These are phyloP conservation scores for Eremochloa ophiuroides DNA, from an alignment of 176 grass and related monocot species.

Conservation along the genomic window DNA sequence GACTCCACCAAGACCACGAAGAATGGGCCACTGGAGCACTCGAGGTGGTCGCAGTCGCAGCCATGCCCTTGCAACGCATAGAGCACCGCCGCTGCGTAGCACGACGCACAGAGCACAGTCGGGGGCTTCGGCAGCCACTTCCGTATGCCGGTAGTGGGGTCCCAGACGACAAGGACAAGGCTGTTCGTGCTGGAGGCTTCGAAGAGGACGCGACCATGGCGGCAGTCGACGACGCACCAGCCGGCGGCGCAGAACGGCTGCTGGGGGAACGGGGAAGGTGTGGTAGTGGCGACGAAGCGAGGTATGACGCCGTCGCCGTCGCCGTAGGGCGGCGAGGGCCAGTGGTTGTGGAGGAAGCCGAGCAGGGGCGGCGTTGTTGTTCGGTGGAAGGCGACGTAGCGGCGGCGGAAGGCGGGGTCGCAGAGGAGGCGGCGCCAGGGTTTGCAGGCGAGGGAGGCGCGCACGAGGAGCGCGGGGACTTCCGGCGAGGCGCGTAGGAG, in stretches of 20 bases:
- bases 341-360: conserved; percentile 1
- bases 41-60: neutral
- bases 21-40: neutral
- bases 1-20: neutral
- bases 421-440: neutral
- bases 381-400: neutral
- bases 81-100: neutral
- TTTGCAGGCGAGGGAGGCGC: conserved; percentile 23
- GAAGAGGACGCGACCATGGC: conserved; percentile 1
- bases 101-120: rapidly evolving
- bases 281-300: neutral
- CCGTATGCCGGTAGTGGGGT: neutral
- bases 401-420: conserved; percentile 4
- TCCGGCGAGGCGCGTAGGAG: neutral
- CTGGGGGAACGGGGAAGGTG: neutral
- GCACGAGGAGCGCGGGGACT: neutral
- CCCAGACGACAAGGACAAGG: neutral
- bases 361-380: neutral
- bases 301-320: no score
- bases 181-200: neutral
- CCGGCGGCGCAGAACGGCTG: neutral
- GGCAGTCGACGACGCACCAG: neutral
- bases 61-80: neutral
- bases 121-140: neutral
- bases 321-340: no score